Percentiles rank a stretch among this genome's conserved stretches.
Evolutionary conservation across 2,329 filamentous ascomycete species (phyloP).

Genomic region (Triangularia verruculosa): DNA sequence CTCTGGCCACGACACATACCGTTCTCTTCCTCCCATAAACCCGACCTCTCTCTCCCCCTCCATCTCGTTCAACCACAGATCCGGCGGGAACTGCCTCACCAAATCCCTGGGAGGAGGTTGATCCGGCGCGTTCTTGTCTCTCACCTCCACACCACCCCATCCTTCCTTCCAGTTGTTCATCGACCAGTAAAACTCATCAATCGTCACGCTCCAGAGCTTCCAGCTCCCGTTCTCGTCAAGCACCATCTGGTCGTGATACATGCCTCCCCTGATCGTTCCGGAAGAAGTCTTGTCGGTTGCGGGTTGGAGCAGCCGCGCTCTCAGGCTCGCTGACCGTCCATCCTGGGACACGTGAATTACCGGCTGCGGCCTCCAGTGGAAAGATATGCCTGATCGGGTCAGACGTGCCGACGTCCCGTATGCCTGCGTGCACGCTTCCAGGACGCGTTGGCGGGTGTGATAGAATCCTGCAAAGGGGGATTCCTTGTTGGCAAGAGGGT

Average conservation of each 20-base stretch:
- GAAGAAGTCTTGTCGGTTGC: constrained; percentile 6
- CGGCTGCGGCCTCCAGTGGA: constrained; percentile 24
- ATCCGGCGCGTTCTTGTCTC: constrained; percentile 12
- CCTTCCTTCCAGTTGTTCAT: constrained; percentile 15
- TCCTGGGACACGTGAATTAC: constrained; percentile 20
- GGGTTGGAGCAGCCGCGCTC: constrained; percentile 18
- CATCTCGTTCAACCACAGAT: constrained; percentile 17
- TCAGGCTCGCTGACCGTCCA: constrained; percentile 15
- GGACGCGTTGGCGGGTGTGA: constrained; percentile 15
- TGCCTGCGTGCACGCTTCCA: constrained; percentile 13
- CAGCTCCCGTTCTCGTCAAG: constrained; percentile 19
- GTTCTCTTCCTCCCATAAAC: constrained; percentile 18
- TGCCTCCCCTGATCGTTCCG: constrained; percentile 15
- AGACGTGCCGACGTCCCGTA: constrained; percentile 12
- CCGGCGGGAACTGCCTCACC: constrained; percentile 16
- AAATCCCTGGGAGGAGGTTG: constrained; percentile 13
- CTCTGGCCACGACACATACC: constrained; percentile 18
- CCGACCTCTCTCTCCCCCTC: constrained; percentile 17
- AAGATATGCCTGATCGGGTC: constrained; percentile 7
- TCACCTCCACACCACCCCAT: constrained; percentile 7
- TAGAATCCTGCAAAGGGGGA: constrained; percentile 20
- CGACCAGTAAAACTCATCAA: constrained; percentile 24
- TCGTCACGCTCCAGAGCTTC: constrained; percentile 21
- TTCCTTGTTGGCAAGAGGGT: constrained; percentile 12
- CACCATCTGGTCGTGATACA: constrained; percentile 22